Conservation (phyloP, 306 rosid genomes). For the apple (Malus domestica) region ASM211411v1 NC_041799.1:6754001-6754500, state of each 20-base stretch:
- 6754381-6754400: neutral
- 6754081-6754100: neutral
- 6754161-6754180: slow-evolving; percentile 49
- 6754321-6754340: slow-evolving; percentile 25
- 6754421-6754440: neutral
- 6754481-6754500: neutral
- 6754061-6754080: neutral
- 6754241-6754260: slow-evolving; percentile 23
- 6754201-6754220: slow-evolving; percentile 26
- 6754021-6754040: neutral
- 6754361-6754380: slow-evolving; percentile 16
- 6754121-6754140: slow-evolving; percentile 21
- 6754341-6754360: slow-evolving; percentile 12
- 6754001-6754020: too few relatives aligned
- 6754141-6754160: slow-evolving; percentile 11
- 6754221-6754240: slow-evolving; percentile 26
- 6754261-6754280: neutral
- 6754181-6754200: slow-evolving; percentile 20
- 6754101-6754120: slow-evolving; percentile 11
- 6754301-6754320: slow-evolving; percentile 13
- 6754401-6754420: neutral
- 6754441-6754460: neutral
- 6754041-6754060: neutral
- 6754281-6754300: slow-evolving; percentile 24
- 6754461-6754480: neutral